These are phyloP conservation scores for Yarrowia sp. DNA, from an alignment of 805 yeast species.

Conservation along the genomic window DNA sequence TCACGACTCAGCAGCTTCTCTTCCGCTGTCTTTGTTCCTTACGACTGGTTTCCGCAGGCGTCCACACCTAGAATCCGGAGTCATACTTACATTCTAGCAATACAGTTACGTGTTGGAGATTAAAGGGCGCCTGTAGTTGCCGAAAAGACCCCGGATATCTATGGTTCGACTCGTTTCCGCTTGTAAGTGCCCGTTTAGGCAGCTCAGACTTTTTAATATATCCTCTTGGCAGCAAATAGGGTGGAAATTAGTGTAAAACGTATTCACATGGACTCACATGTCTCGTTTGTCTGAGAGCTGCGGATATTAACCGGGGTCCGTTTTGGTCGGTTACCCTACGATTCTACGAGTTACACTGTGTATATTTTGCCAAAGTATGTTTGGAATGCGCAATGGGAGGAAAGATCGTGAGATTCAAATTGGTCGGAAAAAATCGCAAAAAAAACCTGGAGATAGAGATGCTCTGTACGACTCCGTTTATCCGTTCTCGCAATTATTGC, in stretches of 20 bases:
- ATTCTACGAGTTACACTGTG: slow-evolving; percentile 9
- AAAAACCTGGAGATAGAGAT: too few species aligned
- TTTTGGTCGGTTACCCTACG: background rate
- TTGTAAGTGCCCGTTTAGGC: background rate
- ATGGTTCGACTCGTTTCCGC: background rate
- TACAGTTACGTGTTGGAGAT: background rate
- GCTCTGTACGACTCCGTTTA: background rate
- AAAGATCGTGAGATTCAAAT: background rate
- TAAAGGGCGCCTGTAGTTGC: background rate
- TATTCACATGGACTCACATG: slow-evolving; percentile 14
- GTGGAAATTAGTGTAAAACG: slow-evolving; percentile 9
- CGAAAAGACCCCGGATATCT: too few species aligned
- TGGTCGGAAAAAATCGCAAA: background rate
- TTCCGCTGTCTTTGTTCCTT: too few species aligned
- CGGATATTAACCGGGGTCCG: background rate
- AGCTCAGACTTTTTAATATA: background rate
- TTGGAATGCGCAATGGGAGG: background rate
- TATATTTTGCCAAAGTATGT: background rate
- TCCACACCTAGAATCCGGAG: too few species aligned
- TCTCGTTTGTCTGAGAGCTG: background rate
- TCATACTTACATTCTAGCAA: too few species aligned
- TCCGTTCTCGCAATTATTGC: background rate
- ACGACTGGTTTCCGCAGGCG: too few species aligned
- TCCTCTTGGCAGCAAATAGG: background rate
- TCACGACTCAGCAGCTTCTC: too few species aligned